Evolutionary conservation across 441 rosid species (phyloP), one percentile per base, ranked within the genome.

Genomic region (Breynia disticha): DNA sequence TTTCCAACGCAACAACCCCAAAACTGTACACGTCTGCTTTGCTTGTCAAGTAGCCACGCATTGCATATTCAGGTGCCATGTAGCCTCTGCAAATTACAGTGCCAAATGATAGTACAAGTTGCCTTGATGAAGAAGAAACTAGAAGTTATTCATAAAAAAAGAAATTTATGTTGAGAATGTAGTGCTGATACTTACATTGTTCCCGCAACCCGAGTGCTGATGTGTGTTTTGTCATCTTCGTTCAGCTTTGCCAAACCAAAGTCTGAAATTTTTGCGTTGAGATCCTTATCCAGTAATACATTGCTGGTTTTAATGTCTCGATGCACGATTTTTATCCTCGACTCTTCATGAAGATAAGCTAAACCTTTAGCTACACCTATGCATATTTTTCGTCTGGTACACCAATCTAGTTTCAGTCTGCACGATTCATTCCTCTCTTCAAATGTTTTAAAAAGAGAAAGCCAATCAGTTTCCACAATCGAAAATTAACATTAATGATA

Each of bases 261-360:
- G 64, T 87, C 93, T 13, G 96, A 87, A 65, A 87, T 87, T 65
- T 87, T 87, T 5, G 95, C 81, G 42, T 78, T 83, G 22, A 86
- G 71, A 65, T 83, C 74, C 69, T 79, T 76, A 55, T 86, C 91
- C 18, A 86, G 85, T 57, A 86, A 74, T 58, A 87, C 86, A 35
- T 87, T 87, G 78, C 95, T 84, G 1, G 90, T 75, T 78, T 87
- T 87, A 54, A 84, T 87, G 73, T 87, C 95, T 65, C 96, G 68
- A 55, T 87, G 98, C 67, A 85, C 95, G 60, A 90, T 82, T 72
- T 79, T 90, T 67, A 90, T 75, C 55, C 68, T 71, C 0, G 98
- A 90, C 52, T 90, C 98, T 69, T 73, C 96, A 24, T 90, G 98
- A 55, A 90, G 95, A 73, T 73, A 85, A 50, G 76, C 76, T 60